Percentiles rank a stretch among this genome's conserved stretches.
These are phyloP conservation scores for Lichtheimia ramosa DNA, from an alignment of 371 early-diverging fungal species.

Conservation along the genomic window DNA sequence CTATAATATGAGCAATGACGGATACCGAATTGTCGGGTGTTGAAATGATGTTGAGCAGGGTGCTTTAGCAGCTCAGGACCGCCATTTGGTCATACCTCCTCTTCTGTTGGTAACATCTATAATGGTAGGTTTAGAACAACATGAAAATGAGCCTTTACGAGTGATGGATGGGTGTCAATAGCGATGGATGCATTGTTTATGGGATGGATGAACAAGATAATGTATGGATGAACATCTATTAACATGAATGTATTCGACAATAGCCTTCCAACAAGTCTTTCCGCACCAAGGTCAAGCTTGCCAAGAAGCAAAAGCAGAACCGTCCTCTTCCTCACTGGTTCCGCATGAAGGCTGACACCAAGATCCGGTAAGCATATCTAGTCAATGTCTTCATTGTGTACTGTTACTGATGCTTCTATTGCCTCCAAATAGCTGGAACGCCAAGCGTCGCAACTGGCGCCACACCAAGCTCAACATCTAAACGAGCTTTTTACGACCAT, in stretches of 20 bases:
- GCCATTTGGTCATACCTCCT: too few species aligned
- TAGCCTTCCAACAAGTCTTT: conserved; percentile 96
- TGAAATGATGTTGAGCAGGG: too few species aligned
- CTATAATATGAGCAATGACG: too few species aligned
- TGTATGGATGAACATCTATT: conserved; percentile 10
- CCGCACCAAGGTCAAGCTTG: conserved; percentile 95
- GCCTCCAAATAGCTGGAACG: conserved; percentile 79
- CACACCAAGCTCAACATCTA: conserved; percentile 94
- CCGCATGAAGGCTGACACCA: conserved; percentile 94
- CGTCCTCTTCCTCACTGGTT: conserved; percentile 98
- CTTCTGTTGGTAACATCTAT: too few species aligned
- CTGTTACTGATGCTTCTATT: background rate
- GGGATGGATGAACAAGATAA: conserved; percentile 1
- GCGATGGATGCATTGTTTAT: too few species aligned
- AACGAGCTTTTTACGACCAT: conserved; percentile 16
- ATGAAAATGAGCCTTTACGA: too few species aligned
- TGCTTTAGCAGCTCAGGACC: too few species aligned
- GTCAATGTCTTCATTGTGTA: background rate
- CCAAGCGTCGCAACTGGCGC: conserved; percentile 98
- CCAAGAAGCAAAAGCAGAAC: conserved; percentile 98
- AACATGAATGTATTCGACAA: background rate
- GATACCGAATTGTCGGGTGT: too few species aligned
- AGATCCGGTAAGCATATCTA: conserved; percentile 68
- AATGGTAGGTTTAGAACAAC: too few species aligned
- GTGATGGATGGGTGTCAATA: too few species aligned